These are phyloP conservation scores for Calcarisporium arbuscula DNA, from an alignment of 2,329 filamentous ascomycete species.

Conservation along the genomic window DNA sequence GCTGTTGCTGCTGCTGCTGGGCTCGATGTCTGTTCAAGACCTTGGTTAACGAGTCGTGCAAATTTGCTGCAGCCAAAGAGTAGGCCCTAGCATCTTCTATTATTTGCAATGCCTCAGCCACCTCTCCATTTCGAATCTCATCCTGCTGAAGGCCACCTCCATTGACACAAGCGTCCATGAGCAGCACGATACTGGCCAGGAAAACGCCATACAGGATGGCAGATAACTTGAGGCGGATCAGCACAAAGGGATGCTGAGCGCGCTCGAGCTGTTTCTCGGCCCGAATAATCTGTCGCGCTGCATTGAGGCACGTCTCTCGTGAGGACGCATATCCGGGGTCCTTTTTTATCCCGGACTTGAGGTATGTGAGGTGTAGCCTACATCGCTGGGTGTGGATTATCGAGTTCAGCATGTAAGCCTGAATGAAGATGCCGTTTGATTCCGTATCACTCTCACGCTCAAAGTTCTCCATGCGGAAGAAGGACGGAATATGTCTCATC, in stretches of 20 bases:
- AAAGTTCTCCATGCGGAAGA: not conserved
- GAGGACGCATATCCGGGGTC: slow-evolving; percentile 1
- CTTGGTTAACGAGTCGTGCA: slow-evolving; percentile 1
- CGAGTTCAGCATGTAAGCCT: slow-evolving; percentile 3
- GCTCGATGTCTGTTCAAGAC: not conserved
- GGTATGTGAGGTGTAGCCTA: slow-evolving; percentile 1
- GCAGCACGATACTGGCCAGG: slow-evolving; percentile 1
- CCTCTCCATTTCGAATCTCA: slow-evolving; percentile 1
- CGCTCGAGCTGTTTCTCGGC: slow-evolving; percentile 1
- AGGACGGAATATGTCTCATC: not conserved
- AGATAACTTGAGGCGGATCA: not conserved
- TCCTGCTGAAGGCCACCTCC: not conserved
- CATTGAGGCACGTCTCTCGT: slow-evolving; percentile 1
- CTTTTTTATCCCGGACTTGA: not conserved
- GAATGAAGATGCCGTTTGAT: slow-evolving; percentile 1
- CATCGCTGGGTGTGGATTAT: slow-evolving; percentile 1
- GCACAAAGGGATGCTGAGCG: slow-evolving; percentile 1
- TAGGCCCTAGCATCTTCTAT: slow-evolving; percentile 1
- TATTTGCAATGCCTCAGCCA: slow-evolving; percentile 2
- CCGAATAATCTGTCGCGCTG: slow-evolving; percentile 1
- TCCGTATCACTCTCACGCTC: not conserved
- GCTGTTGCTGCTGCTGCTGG: too few species aligned
- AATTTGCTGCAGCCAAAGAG: not conserved
- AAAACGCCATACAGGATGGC: slow-evolving; percentile 1
- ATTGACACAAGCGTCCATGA: slow-evolving; percentile 1